phyloP scores from a whole-genome alignment of 2,329 filamentous ascomycete species.

The Diaporthe vexans region DNA sequence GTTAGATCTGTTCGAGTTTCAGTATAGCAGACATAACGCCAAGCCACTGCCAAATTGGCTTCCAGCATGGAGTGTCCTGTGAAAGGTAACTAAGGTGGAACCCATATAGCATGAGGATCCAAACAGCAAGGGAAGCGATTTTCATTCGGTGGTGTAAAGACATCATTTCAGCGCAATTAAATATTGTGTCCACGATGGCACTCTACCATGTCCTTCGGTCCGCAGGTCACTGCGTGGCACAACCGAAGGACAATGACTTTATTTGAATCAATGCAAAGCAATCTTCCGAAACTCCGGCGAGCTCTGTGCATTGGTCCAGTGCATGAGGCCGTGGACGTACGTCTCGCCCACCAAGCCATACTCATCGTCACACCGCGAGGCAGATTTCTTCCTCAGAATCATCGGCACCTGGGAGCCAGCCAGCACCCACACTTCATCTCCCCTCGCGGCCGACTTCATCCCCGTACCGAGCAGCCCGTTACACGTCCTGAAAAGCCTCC shows the following conservation, averaged over 20 bases:
- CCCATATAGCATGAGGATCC: too few relatives aligned
- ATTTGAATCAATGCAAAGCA: neutral
- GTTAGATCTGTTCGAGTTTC: neutral
- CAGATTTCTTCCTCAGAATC: constrained; percentile 5
- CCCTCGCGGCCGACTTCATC: constrained; percentile 17
- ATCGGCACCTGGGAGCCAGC: constrained; percentile 31
- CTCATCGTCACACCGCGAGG: neutral
- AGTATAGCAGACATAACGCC: neutral
- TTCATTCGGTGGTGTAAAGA: too few relatives aligned
- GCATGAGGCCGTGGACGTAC: constrained; percentile 38
- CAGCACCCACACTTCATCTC: constrained; percentile 38
- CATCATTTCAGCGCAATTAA: neutral
- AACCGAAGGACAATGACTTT: too few relatives aligned
- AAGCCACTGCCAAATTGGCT: neutral
- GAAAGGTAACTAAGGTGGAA: neutral
- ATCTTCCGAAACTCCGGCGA: neutral
- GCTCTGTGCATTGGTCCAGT: neutral
- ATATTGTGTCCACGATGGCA: too few relatives aligned
- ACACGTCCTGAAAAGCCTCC: constrained; percentile 32
- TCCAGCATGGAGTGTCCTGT: neutral
- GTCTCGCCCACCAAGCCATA: constrained; percentile 28
- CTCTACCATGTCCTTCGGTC: too few relatives aligned
- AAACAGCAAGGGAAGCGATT: neutral
- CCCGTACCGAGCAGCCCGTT: constrained; percentile 35
- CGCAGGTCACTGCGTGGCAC: neutral